Evolutionary conservation across 768 basidiomycete genomes (phyloP).

Genomic region (Infundibulicybe gibba): DNA sequence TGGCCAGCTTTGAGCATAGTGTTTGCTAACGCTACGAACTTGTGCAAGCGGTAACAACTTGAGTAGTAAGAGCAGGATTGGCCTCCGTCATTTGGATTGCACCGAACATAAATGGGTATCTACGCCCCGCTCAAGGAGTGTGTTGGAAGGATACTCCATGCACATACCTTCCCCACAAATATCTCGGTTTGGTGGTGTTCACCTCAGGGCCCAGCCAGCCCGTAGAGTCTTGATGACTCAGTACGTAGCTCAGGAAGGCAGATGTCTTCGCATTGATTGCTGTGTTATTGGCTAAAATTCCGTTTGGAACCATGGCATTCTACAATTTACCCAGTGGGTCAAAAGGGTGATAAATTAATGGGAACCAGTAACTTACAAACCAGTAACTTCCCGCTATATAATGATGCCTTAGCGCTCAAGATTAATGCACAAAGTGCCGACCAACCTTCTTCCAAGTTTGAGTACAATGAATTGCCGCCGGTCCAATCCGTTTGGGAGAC

Average conservation of each 20-base stretch:
- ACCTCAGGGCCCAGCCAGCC: conserved; percentile 59
- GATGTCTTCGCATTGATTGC: conserved; percentile 44
- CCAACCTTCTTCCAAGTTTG: conserved; percentile 39
- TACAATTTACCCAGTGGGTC: conserved; percentile 9
- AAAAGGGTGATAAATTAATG: not conserved
- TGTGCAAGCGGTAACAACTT: conserved; percentile 50
- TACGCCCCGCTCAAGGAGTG: conserved; percentile 6
- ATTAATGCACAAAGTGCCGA: not conserved
- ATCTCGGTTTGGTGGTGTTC: conserved; percentile 47
- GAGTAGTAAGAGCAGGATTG: conserved; percentile 35
- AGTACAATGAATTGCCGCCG: conserved; percentile 35
- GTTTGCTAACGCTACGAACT: conserved; percentile 50
- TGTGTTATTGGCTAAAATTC: conserved; percentile 40
- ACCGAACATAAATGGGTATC: conserved; percentile 56
- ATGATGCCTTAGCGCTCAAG: not conserved
- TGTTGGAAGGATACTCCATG: too few relatives aligned
- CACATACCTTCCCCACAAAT: conserved; percentile 47
- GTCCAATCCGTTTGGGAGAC: conserved; percentile 39
- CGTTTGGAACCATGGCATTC: conserved; percentile 55
- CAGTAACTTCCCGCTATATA: conserved; percentile 52
- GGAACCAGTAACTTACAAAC: conserved; percentile 38
- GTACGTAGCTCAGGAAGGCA: conserved; percentile 45
- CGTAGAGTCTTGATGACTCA: conserved; percentile 47
- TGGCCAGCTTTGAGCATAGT: conserved; percentile 48
- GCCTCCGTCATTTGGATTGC: conserved; percentile 55